Evolutionary conservation across 148 eudicot species (phyloP).

Genomic region (Spergularia marina): DNA sequence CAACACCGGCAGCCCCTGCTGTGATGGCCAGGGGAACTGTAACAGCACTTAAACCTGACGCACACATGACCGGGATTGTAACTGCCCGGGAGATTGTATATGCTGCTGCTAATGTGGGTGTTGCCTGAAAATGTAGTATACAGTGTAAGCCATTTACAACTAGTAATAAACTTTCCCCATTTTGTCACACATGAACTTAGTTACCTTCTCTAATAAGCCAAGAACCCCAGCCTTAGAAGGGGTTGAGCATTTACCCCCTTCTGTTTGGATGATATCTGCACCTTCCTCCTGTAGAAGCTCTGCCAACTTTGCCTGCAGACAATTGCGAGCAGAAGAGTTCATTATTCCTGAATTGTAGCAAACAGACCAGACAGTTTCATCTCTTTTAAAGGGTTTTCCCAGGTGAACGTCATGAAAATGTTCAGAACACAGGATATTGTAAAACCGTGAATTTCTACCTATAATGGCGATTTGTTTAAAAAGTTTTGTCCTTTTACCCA

Average conservation of each 20-base stretch:
- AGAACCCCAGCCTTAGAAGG: conserved; percentile 81
- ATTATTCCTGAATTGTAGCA: background rate
- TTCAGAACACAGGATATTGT: no score
- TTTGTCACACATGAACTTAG: background rate
- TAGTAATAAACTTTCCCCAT: background rate
- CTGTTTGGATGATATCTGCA: conserved; percentile 82
- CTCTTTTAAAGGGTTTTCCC: background rate
- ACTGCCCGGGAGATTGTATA: conserved; percentile 87
- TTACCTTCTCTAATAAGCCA: conserved; percentile 88
- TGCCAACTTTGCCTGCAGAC: conserved; percentile 61
- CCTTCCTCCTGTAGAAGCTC: conserved; percentile 79
- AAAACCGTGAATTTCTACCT: no score
- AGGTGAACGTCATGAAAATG: background rate
- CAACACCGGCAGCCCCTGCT: conserved; percentile 96
- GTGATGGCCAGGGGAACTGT: conserved; percentile 89
- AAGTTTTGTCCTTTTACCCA: no score
- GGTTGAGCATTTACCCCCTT: conserved; percentile 84
- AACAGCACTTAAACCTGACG: conserved; percentile 82
- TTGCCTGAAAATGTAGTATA: conserved; percentile 43
- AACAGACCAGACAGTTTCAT: background rate
- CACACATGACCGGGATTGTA: conserved; percentile 79
- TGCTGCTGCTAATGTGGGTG: conserved; percentile 87
- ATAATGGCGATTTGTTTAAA: no score
- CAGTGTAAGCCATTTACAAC: background rate
- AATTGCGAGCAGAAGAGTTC: conserved; percentile 1